Evolutionary conservation across 768 basidiomycete genomes (phyloP).

Genomic region (Lactarius sp.): DNA sequence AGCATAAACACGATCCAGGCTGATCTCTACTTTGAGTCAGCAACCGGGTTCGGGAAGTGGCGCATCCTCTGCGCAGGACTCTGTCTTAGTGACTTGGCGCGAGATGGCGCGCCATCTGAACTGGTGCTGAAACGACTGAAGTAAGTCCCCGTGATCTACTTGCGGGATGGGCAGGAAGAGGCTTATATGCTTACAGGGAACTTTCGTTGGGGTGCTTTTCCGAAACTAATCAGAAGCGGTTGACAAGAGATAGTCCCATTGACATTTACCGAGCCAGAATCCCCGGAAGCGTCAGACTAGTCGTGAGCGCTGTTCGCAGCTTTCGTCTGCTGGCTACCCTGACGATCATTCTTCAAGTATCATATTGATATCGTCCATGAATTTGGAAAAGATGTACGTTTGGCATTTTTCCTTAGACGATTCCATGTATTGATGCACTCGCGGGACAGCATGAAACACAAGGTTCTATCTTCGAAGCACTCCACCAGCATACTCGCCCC

Average conservation of each 20-base stretch:
- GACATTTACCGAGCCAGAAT: conserved; percentile 22
- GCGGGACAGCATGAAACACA: conserved; percentile 12
- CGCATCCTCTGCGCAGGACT: conserved; percentile 1
- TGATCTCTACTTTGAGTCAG: conserved; percentile 17
- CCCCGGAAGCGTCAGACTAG: conserved; percentile 16
- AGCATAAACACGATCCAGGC: conserved; percentile 3
- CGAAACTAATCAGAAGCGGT: conserved; percentile 13
- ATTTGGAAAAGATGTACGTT: conserved; percentile 15
- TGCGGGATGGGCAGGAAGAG: neutral
- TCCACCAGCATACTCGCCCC: neutral
- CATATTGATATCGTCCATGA: conserved; percentile 19
- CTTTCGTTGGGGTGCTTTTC: conserved; percentile 21
- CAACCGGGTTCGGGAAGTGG: conserved; percentile 12
- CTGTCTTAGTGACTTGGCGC: conserved; percentile 3
- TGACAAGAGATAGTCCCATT: conserved; percentile 17
- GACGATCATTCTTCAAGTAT: conserved; percentile 11
- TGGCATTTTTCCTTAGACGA: neutral
- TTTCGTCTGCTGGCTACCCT: neutral
- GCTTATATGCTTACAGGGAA: conserved; percentile 3
- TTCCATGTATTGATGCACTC: neutral
- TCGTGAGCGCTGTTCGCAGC: conserved; percentile 2
- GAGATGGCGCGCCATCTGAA: neutral
- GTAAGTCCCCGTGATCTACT: neutral
- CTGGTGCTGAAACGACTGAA: conserved; percentile 4
- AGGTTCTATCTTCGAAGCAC: conserved; percentile 3